Conservation (phyloP, 2,329 filamentous ascomycete genomes). For the Mycogone perniciosa region DNA sequence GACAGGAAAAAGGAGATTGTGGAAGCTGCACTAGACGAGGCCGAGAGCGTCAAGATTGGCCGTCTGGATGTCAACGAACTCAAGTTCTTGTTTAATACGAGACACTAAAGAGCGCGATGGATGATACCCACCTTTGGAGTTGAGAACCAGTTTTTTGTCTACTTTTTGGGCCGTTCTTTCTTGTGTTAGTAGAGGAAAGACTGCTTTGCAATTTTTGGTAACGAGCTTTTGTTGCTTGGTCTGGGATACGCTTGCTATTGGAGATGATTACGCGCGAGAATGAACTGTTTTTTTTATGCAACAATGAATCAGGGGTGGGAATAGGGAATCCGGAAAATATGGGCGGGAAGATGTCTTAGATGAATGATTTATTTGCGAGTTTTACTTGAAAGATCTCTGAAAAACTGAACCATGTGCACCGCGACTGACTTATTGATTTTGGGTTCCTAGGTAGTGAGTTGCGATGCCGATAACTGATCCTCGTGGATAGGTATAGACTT, state of each 20-base stretch:
- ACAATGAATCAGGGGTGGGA: no score
- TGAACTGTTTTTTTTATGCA: no score
- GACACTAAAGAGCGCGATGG: slow-evolving; percentile 3
- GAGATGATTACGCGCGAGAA: no score
- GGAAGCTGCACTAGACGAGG: slow-evolving; percentile 72
- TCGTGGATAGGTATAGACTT: no score
- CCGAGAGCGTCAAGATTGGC: slow-evolving; percentile 58
- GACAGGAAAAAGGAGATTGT: slow-evolving; percentile 72
- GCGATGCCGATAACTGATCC: no score
- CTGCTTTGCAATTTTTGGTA: background rate
- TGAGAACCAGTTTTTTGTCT: background rate
- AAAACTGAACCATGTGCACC: background rate
- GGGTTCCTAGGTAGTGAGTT: no score
- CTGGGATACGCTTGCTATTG: no score
- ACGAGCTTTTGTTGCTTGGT: background rate
- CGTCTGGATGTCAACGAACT: slow-evolving; percentile 62
- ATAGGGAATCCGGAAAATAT: no score
- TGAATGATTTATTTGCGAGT: background rate
- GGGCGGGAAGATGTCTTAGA: no score
- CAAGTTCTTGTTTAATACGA: slow-evolving; percentile 55
- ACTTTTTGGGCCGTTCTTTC: background rate
- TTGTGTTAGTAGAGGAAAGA: no score
- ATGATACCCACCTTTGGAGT: background rate
- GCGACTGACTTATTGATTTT: no score
- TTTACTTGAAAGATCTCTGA: background rate